Evolutionary conservation across 768 basidiomycete genomes (phyloP).

Genomic region (Kwoniella europaea): DNA sequence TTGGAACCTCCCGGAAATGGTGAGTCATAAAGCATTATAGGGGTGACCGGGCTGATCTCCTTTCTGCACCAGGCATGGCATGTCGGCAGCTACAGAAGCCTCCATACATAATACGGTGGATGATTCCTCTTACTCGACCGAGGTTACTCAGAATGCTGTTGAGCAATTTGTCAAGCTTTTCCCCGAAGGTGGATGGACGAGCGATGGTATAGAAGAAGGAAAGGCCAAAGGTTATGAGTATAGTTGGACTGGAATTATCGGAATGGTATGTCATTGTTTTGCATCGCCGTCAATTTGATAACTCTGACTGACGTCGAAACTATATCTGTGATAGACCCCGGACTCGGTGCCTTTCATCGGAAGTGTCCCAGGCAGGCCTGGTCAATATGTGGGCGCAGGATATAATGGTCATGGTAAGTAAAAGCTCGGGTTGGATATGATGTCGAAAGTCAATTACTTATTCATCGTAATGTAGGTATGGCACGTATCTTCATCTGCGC

Average conservation of each 20-base stretch:
- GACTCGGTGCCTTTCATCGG: slow-evolving; percentile 49
- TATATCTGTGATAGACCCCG: slow-evolving; percentile 33
- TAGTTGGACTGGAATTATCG: slow-evolving; percentile 52
- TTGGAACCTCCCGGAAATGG: slow-evolving; percentile 42
- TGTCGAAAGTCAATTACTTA: no score
- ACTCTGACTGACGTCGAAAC: background rate
- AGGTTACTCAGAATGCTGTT: slow-evolving; percentile 32
- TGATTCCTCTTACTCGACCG: slow-evolving; percentile 29
- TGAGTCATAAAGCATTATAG: background rate
- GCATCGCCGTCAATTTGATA: background rate
- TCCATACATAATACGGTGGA: slow-evolving; percentile 38
- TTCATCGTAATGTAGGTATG: slow-evolving; percentile 26
- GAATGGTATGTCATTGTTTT: slow-evolving; percentile 39
- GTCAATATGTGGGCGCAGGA: slow-evolving; percentile 46
- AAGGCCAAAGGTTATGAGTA: slow-evolving; percentile 42
- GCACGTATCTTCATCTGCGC: slow-evolving; percentile 52
- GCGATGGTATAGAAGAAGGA: slow-evolving; percentile 26
- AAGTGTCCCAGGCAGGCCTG: slow-evolving; percentile 39
- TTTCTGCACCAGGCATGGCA: slow-evolving; percentile 24
- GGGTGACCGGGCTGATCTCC: background rate
- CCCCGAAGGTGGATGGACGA: slow-evolving; percentile 31
- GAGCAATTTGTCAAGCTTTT: slow-evolving; percentile 30
- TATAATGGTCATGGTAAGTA: slow-evolving; percentile 39
- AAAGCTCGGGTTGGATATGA: no score
- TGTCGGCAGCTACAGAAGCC: slow-evolving; percentile 23